phyloP scores from a whole-genome alignment of 306 rosid genomes.

The Glycine latifolia region DNA sequence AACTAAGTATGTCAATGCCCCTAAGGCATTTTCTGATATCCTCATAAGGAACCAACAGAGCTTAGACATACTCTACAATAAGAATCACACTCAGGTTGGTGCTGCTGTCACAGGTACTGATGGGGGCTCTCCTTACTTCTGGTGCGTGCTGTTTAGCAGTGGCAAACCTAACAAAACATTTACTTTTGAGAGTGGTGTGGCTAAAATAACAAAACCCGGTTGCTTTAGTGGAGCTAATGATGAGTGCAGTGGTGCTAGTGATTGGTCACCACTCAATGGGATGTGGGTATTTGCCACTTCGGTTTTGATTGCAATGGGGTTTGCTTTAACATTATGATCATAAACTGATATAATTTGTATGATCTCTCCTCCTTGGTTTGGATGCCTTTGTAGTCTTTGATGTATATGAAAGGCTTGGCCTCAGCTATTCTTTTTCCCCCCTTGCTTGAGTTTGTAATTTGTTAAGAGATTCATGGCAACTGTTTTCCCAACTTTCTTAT shows the following conservation, averaged over 20 bases:
- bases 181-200: conserved; percentile 71
- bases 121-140: conserved; percentile 88
- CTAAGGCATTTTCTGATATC: conserved; percentile 74
- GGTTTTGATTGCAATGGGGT: conserved; percentile 52
- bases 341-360: conserved; percentile 30
- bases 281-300: conserved; percentile 57
- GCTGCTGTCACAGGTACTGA: conserved; percentile 90
- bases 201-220: conserved; percentile 74
- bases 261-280: conserved; percentile 52
- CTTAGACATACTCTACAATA: conserved; percentile 73
- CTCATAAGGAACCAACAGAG: conserved; percentile 72
- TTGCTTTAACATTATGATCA: conserved; percentile 62
- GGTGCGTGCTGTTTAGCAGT: conserved; percentile 92
- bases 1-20: conserved; percentile 70
- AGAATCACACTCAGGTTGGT: conserved; percentile 87
- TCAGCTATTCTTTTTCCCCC: conserved; percentile 43
- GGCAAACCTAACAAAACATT: conserved; percentile 75
- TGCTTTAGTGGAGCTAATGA: conserved; percentile 96
- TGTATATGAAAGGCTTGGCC: conserved; percentile 51
- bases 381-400: conserved; percentile 33
- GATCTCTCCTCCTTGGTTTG: conserved; percentile 32
- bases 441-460: conserved; percentile 37
- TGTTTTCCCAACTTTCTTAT: conserved; percentile 23
- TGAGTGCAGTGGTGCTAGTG: conserved; percentile 65
- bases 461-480: conserved; percentile 41